phyloP scores from a whole-genome alignment of 306 rosid genomes.

The Purshia tridentata region DNA sequence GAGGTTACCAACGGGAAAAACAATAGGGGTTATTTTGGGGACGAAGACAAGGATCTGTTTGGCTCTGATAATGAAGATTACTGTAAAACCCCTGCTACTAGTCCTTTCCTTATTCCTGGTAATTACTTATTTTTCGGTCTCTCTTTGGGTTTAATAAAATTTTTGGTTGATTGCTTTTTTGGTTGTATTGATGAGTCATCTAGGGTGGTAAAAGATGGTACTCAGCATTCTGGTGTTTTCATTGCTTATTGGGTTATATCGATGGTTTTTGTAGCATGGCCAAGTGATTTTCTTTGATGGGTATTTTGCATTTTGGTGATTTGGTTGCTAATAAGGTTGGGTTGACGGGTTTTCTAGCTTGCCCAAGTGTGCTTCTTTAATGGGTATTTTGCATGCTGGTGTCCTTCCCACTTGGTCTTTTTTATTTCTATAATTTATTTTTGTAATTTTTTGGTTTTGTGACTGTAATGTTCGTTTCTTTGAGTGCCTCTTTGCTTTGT shows the following conservation, averaged over 20 bases:
- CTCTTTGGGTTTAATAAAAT: neutral
- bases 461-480: neutral
- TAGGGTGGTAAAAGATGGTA: neutral
- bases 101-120: conserved; percentile 83
- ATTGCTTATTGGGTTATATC: neutral
- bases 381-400: neutral
- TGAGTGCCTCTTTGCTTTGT: neutral
- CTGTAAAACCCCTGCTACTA: conserved; percentile 69
- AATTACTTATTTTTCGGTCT: conserved; percentile 7
- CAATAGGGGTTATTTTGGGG: conserved; percentile 19
- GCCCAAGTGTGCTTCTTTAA: neutral
- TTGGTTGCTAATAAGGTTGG: neutral
- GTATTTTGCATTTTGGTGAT: neutral
- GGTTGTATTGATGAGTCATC: neutral
- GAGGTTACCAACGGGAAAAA: conserved; percentile 39
- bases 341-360: neutral
- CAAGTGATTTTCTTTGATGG: neutral
- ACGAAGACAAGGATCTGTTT: conserved; percentile 76
- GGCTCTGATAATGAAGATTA: conserved; percentile 87
- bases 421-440: neutral
- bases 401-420: neutral
- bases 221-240: neutral
- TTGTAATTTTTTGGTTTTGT: neutral
- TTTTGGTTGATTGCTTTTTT: neutral
- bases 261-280: neutral